Evolutionary conservation across 2,329 filamentous ascomycete species (phyloP).

Genomic region (Pseudophaeomoniella oleicola): DNA sequence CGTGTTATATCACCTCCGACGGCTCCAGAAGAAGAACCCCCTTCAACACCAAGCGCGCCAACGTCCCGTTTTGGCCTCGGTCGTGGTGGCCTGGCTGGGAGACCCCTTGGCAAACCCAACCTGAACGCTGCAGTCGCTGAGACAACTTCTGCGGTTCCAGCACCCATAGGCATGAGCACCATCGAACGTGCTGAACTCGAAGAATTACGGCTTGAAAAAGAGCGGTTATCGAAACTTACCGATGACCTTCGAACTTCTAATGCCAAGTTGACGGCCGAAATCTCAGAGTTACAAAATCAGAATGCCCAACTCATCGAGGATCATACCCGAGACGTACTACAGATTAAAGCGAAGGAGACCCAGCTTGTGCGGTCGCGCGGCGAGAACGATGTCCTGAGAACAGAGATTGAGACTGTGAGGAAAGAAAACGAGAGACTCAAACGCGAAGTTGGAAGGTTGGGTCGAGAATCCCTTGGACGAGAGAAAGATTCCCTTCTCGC

Average conservation of each 20-base stretch:
- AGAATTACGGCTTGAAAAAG: conserved; percentile 71
- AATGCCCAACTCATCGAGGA: conserved; percentile 96
- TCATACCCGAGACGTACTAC: conserved; percentile 85
- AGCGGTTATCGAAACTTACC: conserved; percentile 56
- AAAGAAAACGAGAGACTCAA: conserved; percentile 89
- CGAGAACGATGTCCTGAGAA: conserved; percentile 78
- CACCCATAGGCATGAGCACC: conserved; percentile 53
- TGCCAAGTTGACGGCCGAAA: conserved; percentile 66
- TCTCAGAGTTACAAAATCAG: conserved; percentile 89
- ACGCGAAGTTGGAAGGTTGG: conserved; percentile 53
- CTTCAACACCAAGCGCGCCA: conserved; percentile 26
- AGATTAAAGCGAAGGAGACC: conserved; percentile 96
- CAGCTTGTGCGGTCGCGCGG: conserved; percentile 84
- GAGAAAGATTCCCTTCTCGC: conserved; percentile 22
- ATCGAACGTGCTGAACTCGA: conserved; percentile 88
- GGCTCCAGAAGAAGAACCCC: conserved; percentile 25
- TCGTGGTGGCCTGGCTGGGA: conserved; percentile 66
- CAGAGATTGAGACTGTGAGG: conserved; percentile 67
- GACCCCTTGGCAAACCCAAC: conserved; percentile 66
- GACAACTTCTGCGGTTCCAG: conserved; percentile 32
- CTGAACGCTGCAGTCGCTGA: conserved; percentile 30
- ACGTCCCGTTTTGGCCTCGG: conserved; percentile 51
- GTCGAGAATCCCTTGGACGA: conserved; percentile 24
- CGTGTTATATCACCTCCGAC: conserved; percentile 28
- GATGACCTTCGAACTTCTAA: conserved; percentile 76